phyloP scores from a whole-genome alignment of 2,329 filamentous ascomycete genomes.

The Zymoseptoria passerinii region DNA sequence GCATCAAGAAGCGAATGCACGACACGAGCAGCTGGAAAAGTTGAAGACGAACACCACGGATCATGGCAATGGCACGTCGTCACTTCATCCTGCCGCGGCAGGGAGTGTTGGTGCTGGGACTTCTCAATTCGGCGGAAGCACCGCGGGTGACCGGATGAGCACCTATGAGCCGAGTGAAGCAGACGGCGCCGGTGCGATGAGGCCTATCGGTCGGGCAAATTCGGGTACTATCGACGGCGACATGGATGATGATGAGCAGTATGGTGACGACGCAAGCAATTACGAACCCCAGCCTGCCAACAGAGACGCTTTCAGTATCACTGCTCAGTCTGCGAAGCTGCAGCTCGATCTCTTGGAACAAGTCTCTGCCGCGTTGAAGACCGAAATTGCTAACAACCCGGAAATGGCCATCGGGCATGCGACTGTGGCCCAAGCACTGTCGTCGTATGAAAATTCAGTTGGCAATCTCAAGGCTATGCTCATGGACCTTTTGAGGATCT shows the following conservation, averaged over 20 bases:
- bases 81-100: constrained; percentile 35
- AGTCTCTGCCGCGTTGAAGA: constrained; percentile 72
- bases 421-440: constrained; percentile 65
- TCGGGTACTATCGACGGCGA: constrained; percentile 47
- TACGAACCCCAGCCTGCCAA: constrained; percentile 63
- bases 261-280: constrained; percentile 71
- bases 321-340: constrained; percentile 84
- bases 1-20: constrained; percentile 68
- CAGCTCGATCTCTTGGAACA: constrained; percentile 85
- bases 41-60: constrained; percentile 31
- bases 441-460: constrained; percentile 83
- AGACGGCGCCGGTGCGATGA: constrained; percentile 43
- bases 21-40: constrained; percentile 59
- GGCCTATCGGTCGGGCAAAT: constrained; percentile 42
- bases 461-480: constrained; percentile 77
- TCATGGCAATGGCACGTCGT: constrained; percentile 4
- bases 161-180: constrained; percentile 50
- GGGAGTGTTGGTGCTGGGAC: constrained; percentile 36
- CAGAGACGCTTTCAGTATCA: constrained; percentile 95
- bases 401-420: constrained; percentile 66
- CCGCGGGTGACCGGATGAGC: constrained; percentile 48
- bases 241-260: constrained; percentile 60
- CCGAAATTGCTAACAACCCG: constrained; percentile 62
- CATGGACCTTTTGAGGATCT: constrained; percentile 82
- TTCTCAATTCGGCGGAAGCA: constrained; percentile 37